Conservation (phyloP, 306 rosid genomes). For the Sphenostylis stenocarpa region DNA sequence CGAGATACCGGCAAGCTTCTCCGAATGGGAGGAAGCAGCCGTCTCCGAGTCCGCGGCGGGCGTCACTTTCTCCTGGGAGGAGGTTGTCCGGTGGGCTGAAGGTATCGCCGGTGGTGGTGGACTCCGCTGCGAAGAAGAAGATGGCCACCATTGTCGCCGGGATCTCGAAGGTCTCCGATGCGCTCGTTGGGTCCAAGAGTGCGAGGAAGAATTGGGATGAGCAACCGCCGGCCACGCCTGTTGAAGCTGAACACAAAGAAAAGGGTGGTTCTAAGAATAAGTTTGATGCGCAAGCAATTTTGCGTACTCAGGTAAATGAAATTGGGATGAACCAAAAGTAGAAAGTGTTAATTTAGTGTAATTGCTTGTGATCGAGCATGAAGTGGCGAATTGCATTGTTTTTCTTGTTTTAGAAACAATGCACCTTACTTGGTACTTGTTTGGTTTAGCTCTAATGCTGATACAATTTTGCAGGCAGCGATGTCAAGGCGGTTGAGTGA, state of each 20-base stretch:
- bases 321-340: not conserved
- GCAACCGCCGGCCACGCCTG: conserved; percentile 33
- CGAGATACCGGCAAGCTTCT: conserved; percentile 90
- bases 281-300: conserved; percentile 68
- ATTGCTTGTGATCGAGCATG: not conserved
- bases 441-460: not conserved
- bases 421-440: not conserved
- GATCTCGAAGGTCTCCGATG: conserved; percentile 73
- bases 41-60: conserved; percentile 68
- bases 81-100: conserved; percentile 72
- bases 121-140: conserved; percentile 71
- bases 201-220: conserved; percentile 88
- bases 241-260: conserved; percentile 57
- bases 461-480: conserved; percentile 58
- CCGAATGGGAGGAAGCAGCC: conserved; percentile 81
- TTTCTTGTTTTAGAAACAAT: not conserved
- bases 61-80: conserved; percentile 85
- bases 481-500: conserved; percentile 91
- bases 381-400: not conserved
- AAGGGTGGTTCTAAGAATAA: conserved; percentile 53
- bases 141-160: conserved; percentile 66
- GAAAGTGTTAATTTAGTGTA: not conserved
- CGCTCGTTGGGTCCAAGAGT: conserved; percentile 66
- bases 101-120: conserved; percentile 61
- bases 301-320: conserved; percentile 73